These are phyloP conservation scores for Wickerhamiella kazuoi DNA, from an alignment of 805 yeast species.

Conservation along the genomic window DNA sequence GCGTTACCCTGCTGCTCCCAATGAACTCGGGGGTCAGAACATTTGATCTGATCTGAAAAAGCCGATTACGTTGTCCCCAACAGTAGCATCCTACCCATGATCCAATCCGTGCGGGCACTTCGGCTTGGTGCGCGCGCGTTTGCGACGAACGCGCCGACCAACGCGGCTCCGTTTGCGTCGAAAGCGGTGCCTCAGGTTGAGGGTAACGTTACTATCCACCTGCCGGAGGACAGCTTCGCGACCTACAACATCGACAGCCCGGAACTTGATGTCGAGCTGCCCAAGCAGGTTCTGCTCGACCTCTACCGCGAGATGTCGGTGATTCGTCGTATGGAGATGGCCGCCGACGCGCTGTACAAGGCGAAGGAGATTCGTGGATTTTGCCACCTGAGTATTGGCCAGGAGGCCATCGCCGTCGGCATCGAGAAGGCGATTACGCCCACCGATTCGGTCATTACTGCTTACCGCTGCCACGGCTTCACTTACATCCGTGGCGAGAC, in stretches of 20 bases:
- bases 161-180: neutral
- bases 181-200: neutral
- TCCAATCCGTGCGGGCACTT: neutral
- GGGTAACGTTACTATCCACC: conserved; percentile 16
- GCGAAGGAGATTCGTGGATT: conserved; percentile 98
- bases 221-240: conserved; percentile 72
- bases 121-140: neutral
- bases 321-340: conserved; percentile 93
- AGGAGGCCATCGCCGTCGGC: conserved; percentile 98
- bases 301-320: conserved; percentile 94
- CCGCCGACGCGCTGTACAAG: conserved; percentile 93
- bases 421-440: conserved; percentile 83
- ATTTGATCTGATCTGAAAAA: neutral
- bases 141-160: neutral
- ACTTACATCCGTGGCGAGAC: conserved; percentile 92
- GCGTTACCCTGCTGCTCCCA: no score
- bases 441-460: conserved; percentile 80
- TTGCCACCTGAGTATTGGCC: conserved; percentile 96
- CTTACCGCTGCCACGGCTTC: conserved; percentile 98
- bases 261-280: conserved; percentile 52
- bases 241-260: conserved; percentile 69
- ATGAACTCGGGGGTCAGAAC: no score
- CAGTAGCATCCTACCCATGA: neutral
- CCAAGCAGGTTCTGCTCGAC: conserved; percentile 61
- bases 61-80: neutral